phyloP scores from a whole-genome alignment of 768 basidiomycete species.

The Lactarius vividus region DNA sequence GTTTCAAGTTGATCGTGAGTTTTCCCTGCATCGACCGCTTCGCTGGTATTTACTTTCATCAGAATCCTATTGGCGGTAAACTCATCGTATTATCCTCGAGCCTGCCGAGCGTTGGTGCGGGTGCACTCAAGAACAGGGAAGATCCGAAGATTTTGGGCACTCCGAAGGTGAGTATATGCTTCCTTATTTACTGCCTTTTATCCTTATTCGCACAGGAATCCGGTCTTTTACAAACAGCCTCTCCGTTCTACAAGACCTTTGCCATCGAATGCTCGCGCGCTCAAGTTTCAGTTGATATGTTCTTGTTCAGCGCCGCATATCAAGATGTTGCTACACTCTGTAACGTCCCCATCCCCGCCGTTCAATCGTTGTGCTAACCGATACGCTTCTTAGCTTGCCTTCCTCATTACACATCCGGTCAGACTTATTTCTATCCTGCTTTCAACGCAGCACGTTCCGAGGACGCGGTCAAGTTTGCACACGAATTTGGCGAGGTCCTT shows the following conservation, averaged over 20 bases:
- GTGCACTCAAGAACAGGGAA: slow-evolving; percentile 92
- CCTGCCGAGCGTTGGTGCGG: slow-evolving; percentile 84
- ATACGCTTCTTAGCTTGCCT: slow-evolving; percentile 60
- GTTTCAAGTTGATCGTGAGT: slow-evolving; percentile 88
- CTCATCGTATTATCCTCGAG: slow-evolving; percentile 84
- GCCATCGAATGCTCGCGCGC: slow-evolving; percentile 97
- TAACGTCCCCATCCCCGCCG: slow-evolving; percentile 35
- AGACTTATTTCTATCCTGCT: slow-evolving; percentile 97
- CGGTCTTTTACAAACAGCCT: slow-evolving; percentile 86
- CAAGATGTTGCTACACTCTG: slow-evolving; percentile 95
- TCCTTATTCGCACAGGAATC: slow-evolving; percentile 63
- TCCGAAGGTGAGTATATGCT: slow-evolving; percentile 57
- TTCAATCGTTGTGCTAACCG: background rate
- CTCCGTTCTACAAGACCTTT: slow-evolving; percentile 96
- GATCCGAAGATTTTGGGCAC: slow-evolving; percentile 96
- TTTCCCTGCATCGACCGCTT: background rate
- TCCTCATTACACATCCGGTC: slow-evolving; percentile 96
- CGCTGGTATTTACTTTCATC: slow-evolving; percentile 7
- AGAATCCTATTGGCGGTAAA: slow-evolving; percentile 94
- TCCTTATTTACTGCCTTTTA: background rate
- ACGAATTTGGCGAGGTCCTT: slow-evolving; percentile 91
- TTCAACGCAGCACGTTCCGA: slow-evolving; percentile 94
- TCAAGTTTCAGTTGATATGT: slow-evolving; percentile 99
- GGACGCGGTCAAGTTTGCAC: slow-evolving; percentile 97
- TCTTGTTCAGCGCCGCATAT: slow-evolving; percentile 91